Percentiles rank a stretch among this genome's conserved stretches.
Conservation (phyloP, 306 rosid species). For the Ormosia semicastrata region DNA sequence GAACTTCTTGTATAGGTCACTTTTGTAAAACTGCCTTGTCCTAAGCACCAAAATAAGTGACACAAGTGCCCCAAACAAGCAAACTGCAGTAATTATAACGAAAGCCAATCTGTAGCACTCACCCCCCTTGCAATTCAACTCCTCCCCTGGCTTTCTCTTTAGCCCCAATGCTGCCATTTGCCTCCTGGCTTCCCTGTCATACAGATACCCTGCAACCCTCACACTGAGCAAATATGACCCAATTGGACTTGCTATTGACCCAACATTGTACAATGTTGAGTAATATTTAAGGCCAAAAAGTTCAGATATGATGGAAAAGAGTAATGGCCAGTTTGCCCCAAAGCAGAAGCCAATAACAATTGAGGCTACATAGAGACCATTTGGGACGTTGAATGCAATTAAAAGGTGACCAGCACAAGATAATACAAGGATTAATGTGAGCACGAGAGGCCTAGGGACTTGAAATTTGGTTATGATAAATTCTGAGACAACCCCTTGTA, state of each 20-base stretch:
- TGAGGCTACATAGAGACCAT: constrained; percentile 60
- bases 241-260: constrained; percentile 66
- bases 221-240: constrained; percentile 48
- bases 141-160: constrained; percentile 37
- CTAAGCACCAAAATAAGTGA: constrained; percentile 47
- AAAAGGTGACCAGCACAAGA: constrained; percentile 51
- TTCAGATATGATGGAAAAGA: constrained; percentile 78
- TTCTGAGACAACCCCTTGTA: constrained; percentile 49
- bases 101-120: constrained; percentile 46
- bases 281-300: constrained; percentile 72
- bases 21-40: constrained; percentile 47
- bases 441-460: constrained; percentile 49
- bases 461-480: constrained; percentile 30
- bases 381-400: constrained; percentile 50
- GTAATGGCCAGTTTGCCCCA: constrained; percentile 80
- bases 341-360: constrained; percentile 66
- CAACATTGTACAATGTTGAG: constrained; percentile 74
- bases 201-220: constrained; percentile 43
- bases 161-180: constrained; percentile 31
- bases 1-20: constrained; percentile 51
- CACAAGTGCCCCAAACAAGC: constrained; percentile 46
- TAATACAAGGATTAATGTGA: constrained; percentile 37
- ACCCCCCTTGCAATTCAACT: constrained; percentile 43
- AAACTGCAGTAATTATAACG: constrained; percentile 37
- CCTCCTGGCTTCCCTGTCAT: constrained; percentile 42